A percentile compares a stretch with the other conserved stretches of the same genome.
Conservation (phyloP, 768 basidiomycete species). For the Candolleomyces aberdarensis region DNA sequence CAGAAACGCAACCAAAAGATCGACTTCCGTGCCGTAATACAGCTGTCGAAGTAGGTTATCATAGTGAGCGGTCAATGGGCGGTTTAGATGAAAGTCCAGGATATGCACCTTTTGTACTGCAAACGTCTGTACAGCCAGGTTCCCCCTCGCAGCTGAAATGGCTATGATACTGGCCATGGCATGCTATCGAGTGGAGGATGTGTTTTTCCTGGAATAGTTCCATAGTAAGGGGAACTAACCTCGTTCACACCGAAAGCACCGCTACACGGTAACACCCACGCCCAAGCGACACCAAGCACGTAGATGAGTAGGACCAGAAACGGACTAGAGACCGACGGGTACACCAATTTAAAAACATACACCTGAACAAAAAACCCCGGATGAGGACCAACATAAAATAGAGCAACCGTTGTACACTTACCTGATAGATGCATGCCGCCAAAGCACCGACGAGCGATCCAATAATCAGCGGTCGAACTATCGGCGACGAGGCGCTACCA, state of each 20-base stretch:
- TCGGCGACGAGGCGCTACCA: slow-evolving; percentile 24
- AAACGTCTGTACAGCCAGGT: slow-evolving; percentile 56
- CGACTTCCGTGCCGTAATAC: slow-evolving; percentile 36
- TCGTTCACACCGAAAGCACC: neutral
- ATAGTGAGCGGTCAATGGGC: neutral
- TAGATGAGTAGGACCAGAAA: slow-evolving; percentile 5
- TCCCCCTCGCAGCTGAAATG: slow-evolving; percentile 52
- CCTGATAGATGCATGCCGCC: slow-evolving; percentile 36
- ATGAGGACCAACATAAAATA: neutral
- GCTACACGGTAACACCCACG: neutral
- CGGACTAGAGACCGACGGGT: slow-evolving; percentile 2
- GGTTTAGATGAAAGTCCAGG: too few relatives aligned
- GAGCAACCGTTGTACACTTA: neutral
- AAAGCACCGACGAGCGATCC: slow-evolving; percentile 41
- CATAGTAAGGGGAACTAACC: neutral
- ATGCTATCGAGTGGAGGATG: slow-evolving; percentile 34
- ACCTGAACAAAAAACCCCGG: neutral
- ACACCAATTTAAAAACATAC: slow-evolving; percentile 6
- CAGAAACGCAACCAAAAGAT: slow-evolving; percentile 53
- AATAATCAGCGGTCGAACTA: slow-evolving; percentile 39
- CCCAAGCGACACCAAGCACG: neutral
- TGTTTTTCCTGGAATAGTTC: neutral
- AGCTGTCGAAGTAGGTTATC: neutral
- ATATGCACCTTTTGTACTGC: slow-evolving; percentile 50
- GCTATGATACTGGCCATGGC: slow-evolving; percentile 55